Conservation (phyloP, 2,329 filamentous ascomycete genomes). For the Colletotrichum simmondsii region DNA sequence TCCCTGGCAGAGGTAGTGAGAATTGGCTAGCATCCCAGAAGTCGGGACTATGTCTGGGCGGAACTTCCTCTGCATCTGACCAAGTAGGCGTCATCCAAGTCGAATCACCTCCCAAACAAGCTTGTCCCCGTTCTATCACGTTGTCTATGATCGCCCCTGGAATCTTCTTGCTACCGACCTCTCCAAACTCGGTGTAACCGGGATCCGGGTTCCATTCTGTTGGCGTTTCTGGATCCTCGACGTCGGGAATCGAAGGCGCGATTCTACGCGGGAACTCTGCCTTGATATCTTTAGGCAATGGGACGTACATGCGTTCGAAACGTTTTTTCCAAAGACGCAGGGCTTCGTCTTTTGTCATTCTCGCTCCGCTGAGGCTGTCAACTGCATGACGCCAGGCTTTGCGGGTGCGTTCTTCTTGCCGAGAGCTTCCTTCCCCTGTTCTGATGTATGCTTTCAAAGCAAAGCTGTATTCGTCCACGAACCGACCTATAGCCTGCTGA, state of each 20-base stretch:
- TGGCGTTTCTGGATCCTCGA: not conserved
- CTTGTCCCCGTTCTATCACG: not conserved
- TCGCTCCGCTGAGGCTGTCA: not conserved
- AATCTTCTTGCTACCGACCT: not conserved
- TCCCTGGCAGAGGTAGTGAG: conserved; percentile 30
- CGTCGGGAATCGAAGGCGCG: not conserved
- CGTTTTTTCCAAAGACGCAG: not conserved
- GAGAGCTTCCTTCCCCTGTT: not conserved
- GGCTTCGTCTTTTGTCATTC: conserved; percentile 29
- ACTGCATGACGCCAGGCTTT: conserved; percentile 15
- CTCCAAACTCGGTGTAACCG: too few relatives aligned
- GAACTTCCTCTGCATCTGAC: not conserved
- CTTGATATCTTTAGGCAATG: not conserved
- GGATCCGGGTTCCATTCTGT: conserved; percentile 5
- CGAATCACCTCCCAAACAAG: too few relatives aligned
- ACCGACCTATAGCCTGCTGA: not conserved
- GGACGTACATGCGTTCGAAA: not conserved
- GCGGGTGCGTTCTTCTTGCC: not conserved
- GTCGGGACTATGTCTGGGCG: too few relatives aligned
- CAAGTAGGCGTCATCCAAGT: too few relatives aligned
- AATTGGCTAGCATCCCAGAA: not conserved
- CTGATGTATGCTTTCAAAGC: conserved; percentile 4
- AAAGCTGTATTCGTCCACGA: not conserved
- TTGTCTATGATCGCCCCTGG: not conserved
- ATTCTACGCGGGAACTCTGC: not conserved